Evolutionary conservation across 2,329 filamentous ascomycete genomes (phyloP).

Genomic region (Lachnellula hyalina): DNA sequence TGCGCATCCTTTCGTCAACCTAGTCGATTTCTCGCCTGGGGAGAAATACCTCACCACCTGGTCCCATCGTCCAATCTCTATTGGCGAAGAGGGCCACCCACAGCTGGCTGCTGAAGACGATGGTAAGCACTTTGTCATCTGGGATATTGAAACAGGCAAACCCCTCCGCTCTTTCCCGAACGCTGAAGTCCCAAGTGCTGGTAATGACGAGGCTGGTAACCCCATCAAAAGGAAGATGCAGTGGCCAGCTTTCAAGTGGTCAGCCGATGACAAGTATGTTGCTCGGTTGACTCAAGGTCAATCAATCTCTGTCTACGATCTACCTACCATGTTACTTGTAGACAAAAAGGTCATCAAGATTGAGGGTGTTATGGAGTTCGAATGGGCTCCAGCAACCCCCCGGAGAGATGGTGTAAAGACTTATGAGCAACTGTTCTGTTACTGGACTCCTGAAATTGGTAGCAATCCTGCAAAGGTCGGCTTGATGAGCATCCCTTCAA

Average conservation of each 20-base stretch:
- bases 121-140: constrained; percentile 98
- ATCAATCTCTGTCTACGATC: constrained; percentile 86
- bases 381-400: constrained; percentile 85
- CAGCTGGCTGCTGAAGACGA: constrained; percentile 87
- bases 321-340: constrained; percentile 81
- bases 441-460: constrained; percentile 97
- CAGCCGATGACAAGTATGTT: constrained; percentile 93
- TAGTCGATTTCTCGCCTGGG: constrained; percentile 89
- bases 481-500: constrained; percentile 92
- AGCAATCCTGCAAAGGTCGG: constrained; percentile 97
- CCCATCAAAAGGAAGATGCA: constrained; percentile 85
- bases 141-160: constrained; percentile 87
- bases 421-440: constrained; percentile 95
- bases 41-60: constrained; percentile 95
- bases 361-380: constrained; percentile 94
- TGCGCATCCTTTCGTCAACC: constrained; percentile 89
- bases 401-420: constrained; percentile 80
- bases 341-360: constrained; percentile 94
- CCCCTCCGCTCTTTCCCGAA: constrained; percentile 91
- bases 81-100: constrained; percentile 81
- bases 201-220: constrained; percentile 54
- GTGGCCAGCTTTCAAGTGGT: constrained; percentile 99
- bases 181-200: constrained; percentile 67
- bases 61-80: constrained; percentile 89
- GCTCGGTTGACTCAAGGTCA: constrained; percentile 83